A percentile compares a stretch with the other conserved stretches of the same genome.
These are phyloP conservation scores for Candida qinlingensis DNA, from an alignment of 805 yeast genomes.

Conservation along the genomic window DNA sequence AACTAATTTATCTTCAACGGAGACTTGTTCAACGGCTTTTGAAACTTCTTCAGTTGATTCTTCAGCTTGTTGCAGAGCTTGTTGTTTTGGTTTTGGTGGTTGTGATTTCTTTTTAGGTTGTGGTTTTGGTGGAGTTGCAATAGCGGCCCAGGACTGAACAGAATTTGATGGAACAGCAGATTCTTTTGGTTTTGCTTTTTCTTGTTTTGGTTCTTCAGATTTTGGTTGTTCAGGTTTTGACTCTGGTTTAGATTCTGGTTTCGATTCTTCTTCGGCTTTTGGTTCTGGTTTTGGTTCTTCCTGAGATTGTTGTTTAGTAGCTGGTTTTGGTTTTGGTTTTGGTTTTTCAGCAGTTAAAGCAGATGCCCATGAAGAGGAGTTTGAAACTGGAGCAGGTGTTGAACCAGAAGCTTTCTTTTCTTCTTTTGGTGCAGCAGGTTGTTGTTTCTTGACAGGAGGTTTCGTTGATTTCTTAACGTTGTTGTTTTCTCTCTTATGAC, in stretches of 20 bases:
- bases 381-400: conserved; percentile 15
- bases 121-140: conserved; percentile 46
- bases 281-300: conserved; percentile 7
- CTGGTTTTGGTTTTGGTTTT: conserved; percentile 18
- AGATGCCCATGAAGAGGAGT: conserved; percentile 25
- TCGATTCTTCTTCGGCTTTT: conserved; percentile 9
- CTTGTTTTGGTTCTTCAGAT: conserved; percentile 15
- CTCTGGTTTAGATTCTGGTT: conserved; percentile 12
- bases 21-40: conserved; percentile 15
- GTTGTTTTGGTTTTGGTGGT: conserved; percentile 18
- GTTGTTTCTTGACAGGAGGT: conserved; percentile 7
- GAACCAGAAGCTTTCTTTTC: conserved; percentile 16
- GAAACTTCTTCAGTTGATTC: conserved; percentile 26
- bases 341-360: conserved; percentile 23
- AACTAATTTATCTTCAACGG: conserved; percentile 10
- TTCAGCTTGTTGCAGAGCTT: conserved; percentile 22
- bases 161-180: conserved; percentile 23
- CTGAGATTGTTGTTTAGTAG: conserved; percentile 11
- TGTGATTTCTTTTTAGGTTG: conserved; percentile 21
- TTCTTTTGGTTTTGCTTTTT: conserved; percentile 13
- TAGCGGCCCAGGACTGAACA: conserved; percentile 62
- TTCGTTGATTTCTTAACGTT: conserved; percentile 8
- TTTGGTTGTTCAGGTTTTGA: conserved; percentile 8
- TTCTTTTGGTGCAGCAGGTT: conserved; percentile 18
- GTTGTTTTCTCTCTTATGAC: conserved; percentile 10